A percentile compares a stretch with the other conserved stretches of the same genome.
phyloP scores from a whole-genome alignment of 2,329 filamentous ascomycete species.

The Nectriaceae sp. region DNA sequence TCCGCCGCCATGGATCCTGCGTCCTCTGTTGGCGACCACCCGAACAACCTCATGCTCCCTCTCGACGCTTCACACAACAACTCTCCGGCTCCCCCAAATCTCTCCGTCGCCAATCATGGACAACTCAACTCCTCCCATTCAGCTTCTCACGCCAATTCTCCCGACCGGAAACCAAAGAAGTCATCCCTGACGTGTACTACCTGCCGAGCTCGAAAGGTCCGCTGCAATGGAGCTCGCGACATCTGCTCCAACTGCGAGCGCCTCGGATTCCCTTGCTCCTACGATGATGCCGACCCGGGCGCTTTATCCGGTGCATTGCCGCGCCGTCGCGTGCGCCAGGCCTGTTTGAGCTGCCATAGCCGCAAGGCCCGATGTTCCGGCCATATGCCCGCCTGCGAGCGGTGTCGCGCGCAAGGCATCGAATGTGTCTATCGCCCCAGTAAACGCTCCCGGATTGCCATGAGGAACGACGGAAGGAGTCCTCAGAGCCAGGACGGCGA shows the following conservation, averaged over 20 bases:
- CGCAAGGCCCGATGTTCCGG: constrained; percentile 61
- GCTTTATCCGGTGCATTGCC: constrained; percentile 48
- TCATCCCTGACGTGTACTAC: constrained; percentile 54
- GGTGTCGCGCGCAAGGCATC: constrained; percentile 51
- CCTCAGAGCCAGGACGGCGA: constrained; percentile 38
- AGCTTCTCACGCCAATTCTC: constrained; percentile 28
- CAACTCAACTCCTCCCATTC: constrained; percentile 23
- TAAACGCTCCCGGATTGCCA: constrained; percentile 39
- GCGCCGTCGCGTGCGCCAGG: constrained; percentile 56
- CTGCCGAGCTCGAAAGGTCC: constrained; percentile 58
- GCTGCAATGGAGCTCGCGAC: constrained; percentile 55
- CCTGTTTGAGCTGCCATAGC: constrained; percentile 59
- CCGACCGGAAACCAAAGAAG: constrained; percentile 41
- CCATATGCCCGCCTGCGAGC: constrained; percentile 56
- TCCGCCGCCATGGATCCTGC: constrained; percentile 31
- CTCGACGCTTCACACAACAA: constrained; percentile 26
- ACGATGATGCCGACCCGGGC: constrained; percentile 49
- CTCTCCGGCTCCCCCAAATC: constrained; percentile 10
- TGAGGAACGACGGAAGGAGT: constrained; percentile 29
- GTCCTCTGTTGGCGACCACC: constrained; percentile 27
- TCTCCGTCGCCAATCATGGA: constrained; percentile 7
- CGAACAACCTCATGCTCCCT: constrained; percentile 27
- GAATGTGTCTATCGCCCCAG: constrained; percentile 57
- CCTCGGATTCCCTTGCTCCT: constrained; percentile 59
- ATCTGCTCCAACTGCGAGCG: constrained; percentile 61